Percentiles rank a stretch among this genome's conserved stretches.
These are phyloP conservation scores for Podospora tetraspora DNA, from an alignment of 495 filamentous ascomycete species.

Conservation along the genomic window DNA sequence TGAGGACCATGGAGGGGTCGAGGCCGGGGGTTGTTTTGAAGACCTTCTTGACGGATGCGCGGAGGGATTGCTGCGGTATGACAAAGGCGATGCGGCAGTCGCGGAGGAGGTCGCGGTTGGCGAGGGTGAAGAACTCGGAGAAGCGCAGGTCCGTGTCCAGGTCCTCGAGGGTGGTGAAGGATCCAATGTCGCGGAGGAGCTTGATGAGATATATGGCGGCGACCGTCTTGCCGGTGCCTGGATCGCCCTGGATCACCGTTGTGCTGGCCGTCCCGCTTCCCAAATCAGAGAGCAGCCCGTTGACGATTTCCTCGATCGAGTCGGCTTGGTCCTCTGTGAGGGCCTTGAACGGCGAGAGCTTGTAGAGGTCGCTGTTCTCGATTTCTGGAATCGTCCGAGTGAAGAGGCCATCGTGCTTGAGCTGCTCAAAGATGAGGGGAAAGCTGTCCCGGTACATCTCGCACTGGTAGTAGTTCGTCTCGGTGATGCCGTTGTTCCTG, in stretches of 20 bases:
- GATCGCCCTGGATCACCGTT: not conserved
- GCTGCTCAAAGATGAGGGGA: not conserved
- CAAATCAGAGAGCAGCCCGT: not conserved
- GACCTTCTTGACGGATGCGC: not conserved
- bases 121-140: not conserved
- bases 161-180: constrained; percentile 4
- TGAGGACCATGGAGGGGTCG: not conserved
- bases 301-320: not conserved
- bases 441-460: not conserved
- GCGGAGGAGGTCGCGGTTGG: not conserved
- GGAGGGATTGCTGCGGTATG: not conserved
- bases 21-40: not conserved
- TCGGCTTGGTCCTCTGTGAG: not conserved
- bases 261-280: not conserved
- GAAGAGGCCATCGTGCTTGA: not conserved
- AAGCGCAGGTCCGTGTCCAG: constrained; percentile 4
- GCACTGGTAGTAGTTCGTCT: constrained; percentile 1
- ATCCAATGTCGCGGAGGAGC: not conserved
- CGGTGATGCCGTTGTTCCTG: not conserved
- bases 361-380: constrained; percentile 1
- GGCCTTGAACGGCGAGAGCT: constrained; percentile 1
- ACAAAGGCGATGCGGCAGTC: not conserved
- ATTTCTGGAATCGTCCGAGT: not conserved
- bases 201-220: constrained; percentile 3
- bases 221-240: not conserved